Base-by-base conservation (phyloP, 495 filamentous ascomycete species). In the Stereocaulon alpinum region DNA sequence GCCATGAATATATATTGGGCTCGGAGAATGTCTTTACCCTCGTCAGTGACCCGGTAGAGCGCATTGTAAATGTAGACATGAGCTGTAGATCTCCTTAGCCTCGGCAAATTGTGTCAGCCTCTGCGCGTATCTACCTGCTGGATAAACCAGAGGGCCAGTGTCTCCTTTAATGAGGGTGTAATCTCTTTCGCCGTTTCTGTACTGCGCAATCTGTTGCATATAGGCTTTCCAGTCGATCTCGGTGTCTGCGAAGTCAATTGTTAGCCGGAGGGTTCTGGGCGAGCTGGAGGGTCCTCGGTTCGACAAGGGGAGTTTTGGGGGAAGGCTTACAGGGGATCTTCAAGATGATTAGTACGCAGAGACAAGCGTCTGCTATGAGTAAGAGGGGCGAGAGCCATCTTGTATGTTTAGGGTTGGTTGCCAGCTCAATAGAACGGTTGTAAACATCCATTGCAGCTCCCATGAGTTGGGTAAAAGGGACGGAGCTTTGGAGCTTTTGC, bases 151-250 rank as follows among this genome's bases (percentile, higher is more conserved):
- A 14, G 91, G 91, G 6, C 93, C 93, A 0, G 93, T 98, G 50
- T 84, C 86, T 59, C 93, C 93, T 70, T 86, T 82, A 69, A 98
- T 89, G 12, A 80, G 73, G 40, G 82, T 80, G 69, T 98, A 98
- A 70, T 97, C 86, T 67, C 86, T 83, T 75, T 96, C 92, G 49
- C 93, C 93, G 7, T 79, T 74, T 30, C 89, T 68, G 65, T 86
- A 93, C 40, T 91, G 86, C 29, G 80, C 71, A 55, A 96, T 74
- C 64, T 98, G 93, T 64, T 96, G 79, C 91, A 97, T 97, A 71
- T 98, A 98, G 2, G 92, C 89, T 55, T 76, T 79, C 93, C 93
- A 98, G 72, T 98, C 93, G 67, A 98, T 98, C 70, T 98, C 93
- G 45, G 93, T 98, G 70, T 98, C 93, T 97, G 66, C 30, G 51